Percentiles rank a stretch among this genome's conserved stretches.
These are phyloP conservation scores for Akanthomyces dipterigenus DNA, from an alignment of 2,329 filamentous ascomycete species.

Conservation along the genomic window DNA sequence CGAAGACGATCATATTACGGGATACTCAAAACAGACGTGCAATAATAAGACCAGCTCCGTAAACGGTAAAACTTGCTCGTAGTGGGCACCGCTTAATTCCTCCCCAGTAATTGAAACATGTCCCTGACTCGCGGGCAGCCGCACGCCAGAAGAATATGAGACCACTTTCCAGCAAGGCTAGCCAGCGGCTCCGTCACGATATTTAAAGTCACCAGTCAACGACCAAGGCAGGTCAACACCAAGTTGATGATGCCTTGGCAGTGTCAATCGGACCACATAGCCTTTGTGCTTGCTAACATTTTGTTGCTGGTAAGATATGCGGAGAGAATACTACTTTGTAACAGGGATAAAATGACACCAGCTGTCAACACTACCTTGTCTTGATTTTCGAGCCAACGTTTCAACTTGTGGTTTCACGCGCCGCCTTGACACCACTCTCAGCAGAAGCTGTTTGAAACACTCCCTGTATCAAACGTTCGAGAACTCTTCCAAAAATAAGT, in stretches of 20 bases:
- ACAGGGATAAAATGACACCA: neutral
- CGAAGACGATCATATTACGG: slow-evolving; percentile 10
- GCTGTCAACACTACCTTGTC: neutral
- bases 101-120: slow-evolving; percentile 6
- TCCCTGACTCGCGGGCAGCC: slow-evolving; percentile 5
- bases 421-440: neutral
- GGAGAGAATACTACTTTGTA: neutral
- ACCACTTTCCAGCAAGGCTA: neutral
- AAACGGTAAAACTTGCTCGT: neutral
- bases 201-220: neutral
- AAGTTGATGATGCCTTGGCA: neutral
- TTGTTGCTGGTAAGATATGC: neutral
- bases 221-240: neutral
- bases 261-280: no score
- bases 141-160: slow-evolving; percentile 1
- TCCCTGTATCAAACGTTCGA: neutral
- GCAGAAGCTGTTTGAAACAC: neutral
- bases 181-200: neutral
- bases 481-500: neutral
- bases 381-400: neutral
- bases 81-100: neutral
- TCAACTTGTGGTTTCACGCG: neutral
- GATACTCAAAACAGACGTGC: slow-evolving; percentile 5
- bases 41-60: neutral
- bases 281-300: no score